A percentile compares a stretch with the other conserved stretches of the same genome.
Conservation (phyloP, 2,329 filamentous ascomycete species). For the Stagonosporopsis chrysanthemi region DNA sequence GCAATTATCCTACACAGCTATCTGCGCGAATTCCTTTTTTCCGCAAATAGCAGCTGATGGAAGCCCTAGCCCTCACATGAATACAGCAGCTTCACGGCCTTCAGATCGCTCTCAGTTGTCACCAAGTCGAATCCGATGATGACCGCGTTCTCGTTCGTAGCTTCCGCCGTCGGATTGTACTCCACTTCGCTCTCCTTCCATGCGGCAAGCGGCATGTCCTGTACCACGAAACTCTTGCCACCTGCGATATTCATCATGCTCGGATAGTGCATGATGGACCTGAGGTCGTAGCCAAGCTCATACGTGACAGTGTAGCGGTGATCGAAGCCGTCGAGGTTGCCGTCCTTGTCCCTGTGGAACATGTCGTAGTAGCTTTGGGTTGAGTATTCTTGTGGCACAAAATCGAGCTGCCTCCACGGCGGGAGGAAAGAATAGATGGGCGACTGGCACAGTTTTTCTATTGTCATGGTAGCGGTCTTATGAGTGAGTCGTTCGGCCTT, state of each 20-base stretch:
- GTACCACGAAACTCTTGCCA: neutral
- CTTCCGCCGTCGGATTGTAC: neutral
- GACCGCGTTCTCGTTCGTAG: constrained; percentile 1
- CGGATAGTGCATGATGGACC: constrained; percentile 18
- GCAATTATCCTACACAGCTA: too few relatives aligned
- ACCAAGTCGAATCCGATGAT: neutral
- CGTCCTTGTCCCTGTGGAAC: neutral
- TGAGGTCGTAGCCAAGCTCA: constrained; percentile 1
- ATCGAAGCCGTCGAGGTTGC: neutral
- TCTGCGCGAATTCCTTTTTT: neutral
- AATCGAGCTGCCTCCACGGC: neutral
- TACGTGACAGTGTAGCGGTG: neutral
- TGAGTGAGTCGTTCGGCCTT: neutral
- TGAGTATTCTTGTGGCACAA: constrained; percentile 1
- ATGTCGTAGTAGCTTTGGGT: neutral
- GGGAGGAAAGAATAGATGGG: neutral
- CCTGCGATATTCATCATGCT: neutral
- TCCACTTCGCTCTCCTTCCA: neutral
- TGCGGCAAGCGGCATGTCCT: neutral
- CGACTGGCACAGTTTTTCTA: neutral
- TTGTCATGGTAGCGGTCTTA: neutral
- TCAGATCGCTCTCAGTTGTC: neutral
- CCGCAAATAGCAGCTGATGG: neutral
- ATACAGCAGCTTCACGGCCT: constrained; percentile 4
- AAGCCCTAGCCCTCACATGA: neutral